Percentiles rank a stretch among this genome's conserved stretches.
Conservation (phyloP, 441 rosid genomes). For the Pelargonium citronellum region DNA sequence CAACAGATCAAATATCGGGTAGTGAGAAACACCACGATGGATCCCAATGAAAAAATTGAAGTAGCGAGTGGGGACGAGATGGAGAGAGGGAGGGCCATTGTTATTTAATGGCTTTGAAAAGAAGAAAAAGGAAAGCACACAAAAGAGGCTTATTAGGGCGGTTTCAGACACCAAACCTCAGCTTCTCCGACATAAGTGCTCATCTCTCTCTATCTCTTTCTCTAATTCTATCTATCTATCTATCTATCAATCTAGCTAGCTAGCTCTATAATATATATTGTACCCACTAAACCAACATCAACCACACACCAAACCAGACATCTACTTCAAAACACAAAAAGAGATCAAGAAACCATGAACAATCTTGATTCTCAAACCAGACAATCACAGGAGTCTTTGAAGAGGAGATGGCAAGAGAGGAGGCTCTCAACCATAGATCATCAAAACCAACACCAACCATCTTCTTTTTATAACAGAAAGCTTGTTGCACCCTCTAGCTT, state of each 20-base stretch:
- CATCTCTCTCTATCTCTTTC: no score
- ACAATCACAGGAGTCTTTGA: conserved; percentile 41
- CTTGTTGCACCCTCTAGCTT: neutral
- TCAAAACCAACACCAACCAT: conserved; percentile 14
- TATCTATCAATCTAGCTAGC: no score
- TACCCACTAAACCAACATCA: neutral
- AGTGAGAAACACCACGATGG: no score
- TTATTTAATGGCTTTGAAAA: conserved; percentile 17
- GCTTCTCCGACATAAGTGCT: conserved; percentile 28
- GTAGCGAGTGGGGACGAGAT: no score
- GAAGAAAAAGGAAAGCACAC: neutral
- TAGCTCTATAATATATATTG: neutral
- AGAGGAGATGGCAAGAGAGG: conserved; percentile 45
- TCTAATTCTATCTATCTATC: no score
- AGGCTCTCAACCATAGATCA: conserved; percentile 4
- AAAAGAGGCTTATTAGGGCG: conserved; percentile 3
- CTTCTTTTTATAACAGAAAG: neutral
- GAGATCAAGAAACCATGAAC: conserved; percentile 27
- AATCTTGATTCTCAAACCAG: conserved; percentile 38
- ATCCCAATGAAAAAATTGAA: no score
- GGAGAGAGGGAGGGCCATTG: neutral
- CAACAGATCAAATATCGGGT: no score
- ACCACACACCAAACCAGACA: conserved; percentile 20
- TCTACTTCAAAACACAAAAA: no score
- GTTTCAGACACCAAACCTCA: conserved; percentile 19